Conservation (phyloP, 2,329 filamentous ascomycete genomes). For the Mycosphaerelloides madeirae region DNA sequence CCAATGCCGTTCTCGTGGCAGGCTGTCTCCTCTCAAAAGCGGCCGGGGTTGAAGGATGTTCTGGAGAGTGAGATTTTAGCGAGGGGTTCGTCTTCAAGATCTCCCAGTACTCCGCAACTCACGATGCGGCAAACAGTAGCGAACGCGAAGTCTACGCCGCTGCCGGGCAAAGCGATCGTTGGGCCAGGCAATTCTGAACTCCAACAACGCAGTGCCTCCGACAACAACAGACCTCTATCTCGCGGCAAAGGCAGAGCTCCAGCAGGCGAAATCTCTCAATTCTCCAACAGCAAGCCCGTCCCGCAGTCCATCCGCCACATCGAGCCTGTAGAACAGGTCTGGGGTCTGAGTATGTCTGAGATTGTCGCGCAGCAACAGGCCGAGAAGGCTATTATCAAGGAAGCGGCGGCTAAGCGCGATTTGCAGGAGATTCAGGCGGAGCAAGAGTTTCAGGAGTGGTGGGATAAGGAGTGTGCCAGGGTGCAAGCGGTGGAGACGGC, state of each 20-base stretch:
- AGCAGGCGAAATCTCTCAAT: slow-evolving; percentile 14
- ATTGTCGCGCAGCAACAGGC: slow-evolving; percentile 83
- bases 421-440: slow-evolving; percentile 94
- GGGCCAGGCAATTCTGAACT: slow-evolving; percentile 18
- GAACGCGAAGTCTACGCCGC: slow-evolving; percentile 34
- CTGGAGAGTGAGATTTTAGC: slow-evolving; percentile 34
- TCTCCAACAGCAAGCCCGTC: slow-evolving; percentile 34
- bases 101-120: slow-evolving; percentile 46
- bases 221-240: slow-evolving; percentile 6
- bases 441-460: slow-evolving; percentile 68
- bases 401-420: slow-evolving; percentile 81
- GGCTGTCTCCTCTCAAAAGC: slow-evolving; percentile 48
- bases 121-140: slow-evolving; percentile 59
- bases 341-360: slow-evolving; percentile 74
- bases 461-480: slow-evolving; percentile 76
- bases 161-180: slow-evolving; percentile 13
- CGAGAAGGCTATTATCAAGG: slow-evolving; percentile 76
- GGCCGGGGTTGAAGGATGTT: slow-evolving; percentile 48
- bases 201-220: slow-evolving; percentile 20
- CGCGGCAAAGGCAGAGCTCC: not conserved
- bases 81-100: slow-evolving; percentile 24
- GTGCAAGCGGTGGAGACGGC: slow-evolving; percentile 38
- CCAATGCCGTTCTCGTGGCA: slow-evolving; percentile 56
- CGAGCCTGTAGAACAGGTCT: slow-evolving; percentile 57
- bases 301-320: slow-evolving; percentile 48